Evolutionary conservation across 306 rosid genomes (phyloP), one percentile per base, ranked within the genome.

Genomic region (Vigna reflexopilosa): DNA sequence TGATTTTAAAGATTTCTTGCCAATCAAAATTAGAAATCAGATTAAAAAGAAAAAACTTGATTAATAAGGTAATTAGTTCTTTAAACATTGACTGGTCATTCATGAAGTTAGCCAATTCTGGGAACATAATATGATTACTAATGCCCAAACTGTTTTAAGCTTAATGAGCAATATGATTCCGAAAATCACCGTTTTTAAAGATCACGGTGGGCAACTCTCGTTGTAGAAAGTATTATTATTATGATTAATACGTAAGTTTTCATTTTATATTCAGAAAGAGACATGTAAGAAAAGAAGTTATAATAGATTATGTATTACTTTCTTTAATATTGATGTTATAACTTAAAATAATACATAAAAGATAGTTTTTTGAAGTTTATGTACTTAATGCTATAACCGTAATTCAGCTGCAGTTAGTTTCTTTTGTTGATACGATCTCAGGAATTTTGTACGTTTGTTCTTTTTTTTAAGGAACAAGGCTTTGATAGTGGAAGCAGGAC

Each of bases 401-500:
- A 20, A 56, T 22, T 56, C 12, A 22, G 26, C 15, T 5, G 10
- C 24, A 9, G 36, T 58, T 58, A 13, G 67, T 24, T 55, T 68
- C 44, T 36, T 13, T 74, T 11, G 34, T 59, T 68, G 15, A 86
- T 51, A 20, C 34, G 50, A 8, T 48, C 14, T 68, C 15, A 28
- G 15, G 45, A 48, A 48, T 2, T 69, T 11, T 70, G 47, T 42
- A 28, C 28, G 42, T 59, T 30, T 26, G 10, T 5, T 61, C 1
- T 2, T 26, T 26, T 19, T 77, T 28, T 67, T 36, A 63, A 91
- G 94, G 87, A 85, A 88, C 82, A 89, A 89, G 50, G 87, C 89
- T 52, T 82, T 88, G 63, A 82, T 88, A 80, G 83, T 88, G 81
- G 97, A 86, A 79, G 90, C 90, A 77, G 90, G 89, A 84, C 84